Conservation (phyloP, 768 basidiomycete genomes). For the Mycena galopus region DNA sequence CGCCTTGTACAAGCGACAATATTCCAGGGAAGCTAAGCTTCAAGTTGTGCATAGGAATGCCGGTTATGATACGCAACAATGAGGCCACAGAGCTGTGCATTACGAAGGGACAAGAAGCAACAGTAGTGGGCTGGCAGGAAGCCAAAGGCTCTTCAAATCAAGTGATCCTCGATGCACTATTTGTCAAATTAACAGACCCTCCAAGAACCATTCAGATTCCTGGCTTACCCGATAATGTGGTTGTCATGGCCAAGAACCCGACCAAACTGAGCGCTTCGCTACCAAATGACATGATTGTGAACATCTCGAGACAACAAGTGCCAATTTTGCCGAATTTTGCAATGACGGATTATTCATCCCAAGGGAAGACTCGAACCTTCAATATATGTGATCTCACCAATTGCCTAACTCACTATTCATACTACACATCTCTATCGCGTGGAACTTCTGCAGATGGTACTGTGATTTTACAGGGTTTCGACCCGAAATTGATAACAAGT, state of each 20-base stretch:
- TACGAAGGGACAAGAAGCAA: no score
- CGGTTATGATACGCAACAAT: no score
- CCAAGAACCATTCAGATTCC: not conserved
- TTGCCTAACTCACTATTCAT: not conserved
- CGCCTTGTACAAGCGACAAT: not conserved
- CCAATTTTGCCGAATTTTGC: not conserved
- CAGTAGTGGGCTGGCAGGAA: no score
- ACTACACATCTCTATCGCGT: not conserved
- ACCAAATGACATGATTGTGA: not conserved
- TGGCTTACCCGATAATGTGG: not conserved
- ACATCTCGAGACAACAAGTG: not conserved
- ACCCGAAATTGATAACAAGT: not conserved
- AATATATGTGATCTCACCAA: not conserved
- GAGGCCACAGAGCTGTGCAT: no score
- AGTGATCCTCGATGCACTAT: not conserved
- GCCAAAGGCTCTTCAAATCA: not conserved
- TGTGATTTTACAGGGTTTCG: not conserved
- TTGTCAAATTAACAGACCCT: not conserved
- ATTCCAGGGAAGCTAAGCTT: not conserved
- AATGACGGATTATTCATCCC: not conserved
- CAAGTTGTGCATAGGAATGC: not conserved
- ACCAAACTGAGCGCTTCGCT: not conserved
- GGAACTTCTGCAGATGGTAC: not conserved
- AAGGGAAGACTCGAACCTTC: not conserved
- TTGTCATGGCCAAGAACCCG: not conserved